These are phyloP conservation scores for Pterocarpus macrocarpus DNA, from an alignment of 306 rosid species.

Conservation along the genomic window DNA sequence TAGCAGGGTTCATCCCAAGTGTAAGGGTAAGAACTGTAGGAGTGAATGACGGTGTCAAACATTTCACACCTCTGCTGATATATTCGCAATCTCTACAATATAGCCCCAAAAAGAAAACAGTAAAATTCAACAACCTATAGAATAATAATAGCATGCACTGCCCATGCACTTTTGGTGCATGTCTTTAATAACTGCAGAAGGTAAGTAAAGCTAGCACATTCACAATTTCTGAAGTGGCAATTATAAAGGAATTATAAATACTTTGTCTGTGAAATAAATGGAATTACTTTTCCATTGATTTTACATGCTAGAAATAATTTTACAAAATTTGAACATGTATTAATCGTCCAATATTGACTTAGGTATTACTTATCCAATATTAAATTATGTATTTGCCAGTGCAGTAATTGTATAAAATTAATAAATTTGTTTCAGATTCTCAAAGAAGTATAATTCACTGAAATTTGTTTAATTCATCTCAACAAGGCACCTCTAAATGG, in stretches of 20 bases:
- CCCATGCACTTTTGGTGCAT: not conserved
- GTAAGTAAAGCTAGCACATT: conserved; percentile 19
- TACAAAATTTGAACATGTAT: not conserved
- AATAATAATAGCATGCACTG: conserved; percentile 16
- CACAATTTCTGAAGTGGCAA: conserved; percentile 11
- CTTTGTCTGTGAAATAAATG: conserved; percentile 23
- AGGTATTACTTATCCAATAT: not conserved
- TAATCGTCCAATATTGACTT: not conserved
- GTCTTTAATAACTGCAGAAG: not conserved
- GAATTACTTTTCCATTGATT: conserved; percentile 13
- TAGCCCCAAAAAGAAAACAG: conserved; percentile 37
- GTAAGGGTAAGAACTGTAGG: conserved; percentile 80
- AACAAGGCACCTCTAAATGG: not conserved
- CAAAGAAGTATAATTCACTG: not conserved
- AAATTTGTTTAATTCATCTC: not conserved
- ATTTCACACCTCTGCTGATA: conserved; percentile 94
- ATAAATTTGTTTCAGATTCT: not conserved
- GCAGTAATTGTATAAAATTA: not conserved
- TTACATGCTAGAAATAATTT: not conserved
- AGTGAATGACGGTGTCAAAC: conserved; percentile 79
- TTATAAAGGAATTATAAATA: not conserved
- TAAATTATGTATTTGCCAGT: not conserved
- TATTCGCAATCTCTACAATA: conserved; percentile 79
- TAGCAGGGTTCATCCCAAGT: conserved; percentile 98
- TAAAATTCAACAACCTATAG: conserved; percentile 28